Evolutionary conservation across 257 asterid species (phyloP).

Genomic region (Buddleja alternifolia): DNA sequence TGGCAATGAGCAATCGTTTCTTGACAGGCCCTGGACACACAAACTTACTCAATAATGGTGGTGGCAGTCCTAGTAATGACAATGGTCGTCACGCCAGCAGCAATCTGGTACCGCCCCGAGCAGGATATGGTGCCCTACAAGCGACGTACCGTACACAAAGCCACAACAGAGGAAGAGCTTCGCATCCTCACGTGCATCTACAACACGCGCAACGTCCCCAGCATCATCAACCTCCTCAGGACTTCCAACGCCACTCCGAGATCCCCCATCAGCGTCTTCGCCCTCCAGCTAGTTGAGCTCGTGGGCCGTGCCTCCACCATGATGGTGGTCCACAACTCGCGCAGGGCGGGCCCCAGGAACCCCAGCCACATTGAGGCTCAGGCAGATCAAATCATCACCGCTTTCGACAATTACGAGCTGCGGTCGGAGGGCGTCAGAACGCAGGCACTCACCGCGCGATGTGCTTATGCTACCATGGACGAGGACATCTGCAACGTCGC

Average conservation of each 20-base stretch:
- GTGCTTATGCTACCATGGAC: slow-evolving; percentile 77
- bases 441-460: slow-evolving; percentile 67
- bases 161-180: slow-evolving; percentile 72
- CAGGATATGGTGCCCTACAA: slow-evolving; percentile 56
- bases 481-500: slow-evolving; percentile 82
- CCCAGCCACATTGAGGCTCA: slow-evolving; percentile 62
- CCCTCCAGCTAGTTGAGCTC: slow-evolving; percentile 80
- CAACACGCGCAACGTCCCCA: slow-evolving; percentile 52
- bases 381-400: slow-evolving; percentile 68
- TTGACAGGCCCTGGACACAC: slow-evolving; percentile 62
- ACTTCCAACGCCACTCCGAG: slow-evolving; percentile 54
- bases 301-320: slow-evolving; percentile 82
- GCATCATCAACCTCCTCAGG: slow-evolving; percentile 73
- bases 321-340: slow-evolving; percentile 64
- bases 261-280: slow-evolving; percentile 63
- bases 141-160: slow-evolving; percentile 72
- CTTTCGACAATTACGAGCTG: slow-evolving; percentile 78
- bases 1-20: slow-evolving; percentile 14
- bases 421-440: slow-evolving; percentile 69
- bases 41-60: slow-evolving; percentile 69
- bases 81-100: slow-evolving; percentile 57
- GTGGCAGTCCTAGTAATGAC: slow-evolving; percentile 69
- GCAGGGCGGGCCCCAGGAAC: slow-evolving; percentile 56
- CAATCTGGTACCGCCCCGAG: slow-evolving; percentile 46
- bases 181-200: slow-evolving; percentile 74